A percentile compares a stretch with the other conserved stretches of the same genome.
Evolutionary conservation across 2,329 filamentous ascomycete genomes (phyloP).

Genomic region (Blastomyces gilchristii): DNA sequence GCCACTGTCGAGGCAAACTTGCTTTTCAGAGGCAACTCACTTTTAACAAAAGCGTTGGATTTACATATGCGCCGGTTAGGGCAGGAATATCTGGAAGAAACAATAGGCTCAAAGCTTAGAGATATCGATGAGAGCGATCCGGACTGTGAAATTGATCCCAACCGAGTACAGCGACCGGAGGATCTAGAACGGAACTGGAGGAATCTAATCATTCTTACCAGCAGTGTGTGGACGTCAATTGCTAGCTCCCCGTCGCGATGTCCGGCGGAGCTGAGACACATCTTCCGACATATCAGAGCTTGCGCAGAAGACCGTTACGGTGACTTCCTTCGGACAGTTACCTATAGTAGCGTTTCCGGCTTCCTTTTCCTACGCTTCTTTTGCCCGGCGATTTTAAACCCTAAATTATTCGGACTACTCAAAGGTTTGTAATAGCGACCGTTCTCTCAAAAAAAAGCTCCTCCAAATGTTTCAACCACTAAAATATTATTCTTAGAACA

Average conservation of each 20-base stretch:
- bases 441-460: neutral
- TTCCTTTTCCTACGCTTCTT: conserved; percentile 94
- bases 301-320: conserved; percentile 93
- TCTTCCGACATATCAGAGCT: conserved; percentile 82
- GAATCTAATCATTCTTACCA: conserved; percentile 63
- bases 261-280: conserved; percentile 69
- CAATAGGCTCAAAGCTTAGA: conserved; percentile 70
- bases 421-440: conserved; percentile 42
- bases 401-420: conserved; percentile 81
- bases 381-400: conserved; percentile 90
- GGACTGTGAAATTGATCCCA: conserved; percentile 92
- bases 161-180: conserved; percentile 54
- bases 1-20: conserved; percentile 76
- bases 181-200: conserved; percentile 79
- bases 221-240: conserved; percentile 77
- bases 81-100: conserved; percentile 83
- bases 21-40: conserved; percentile 86
- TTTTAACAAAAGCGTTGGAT: conserved; percentile 87
- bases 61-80: conserved; percentile 91
- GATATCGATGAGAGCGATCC: conserved; percentile 86
- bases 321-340: conserved; percentile 77
- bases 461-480: conserved; percentile 11
- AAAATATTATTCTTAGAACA: conserved; percentile 49
- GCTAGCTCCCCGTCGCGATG: conserved; percentile 61
- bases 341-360: conserved; percentile 88